phyloP scores from a whole-genome alignment of 306 rosid genomes.

The Parietaria judaica region DNA sequence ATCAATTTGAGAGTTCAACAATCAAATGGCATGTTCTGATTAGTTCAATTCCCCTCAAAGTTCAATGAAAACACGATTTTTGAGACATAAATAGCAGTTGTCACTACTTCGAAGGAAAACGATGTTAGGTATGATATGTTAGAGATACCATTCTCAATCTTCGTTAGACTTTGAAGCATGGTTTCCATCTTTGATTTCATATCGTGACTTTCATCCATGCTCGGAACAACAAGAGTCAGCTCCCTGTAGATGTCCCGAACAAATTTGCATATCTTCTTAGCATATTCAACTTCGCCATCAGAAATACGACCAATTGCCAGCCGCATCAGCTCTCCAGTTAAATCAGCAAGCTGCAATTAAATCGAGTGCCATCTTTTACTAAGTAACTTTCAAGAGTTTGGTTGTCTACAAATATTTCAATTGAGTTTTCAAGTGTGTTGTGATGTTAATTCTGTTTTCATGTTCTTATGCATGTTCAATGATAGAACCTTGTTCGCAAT shows the following conservation, averaged over 20 bases:
- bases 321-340: conserved; percentile 98
- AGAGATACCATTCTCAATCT: conserved; percentile 84
- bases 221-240: conserved; percentile 71
- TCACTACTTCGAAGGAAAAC: not conserved
- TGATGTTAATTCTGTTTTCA: too few relatives aligned
- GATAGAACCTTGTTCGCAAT: too few relatives aligned
- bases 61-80: too few relatives aligned
- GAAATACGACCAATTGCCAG: conserved; percentile 91
- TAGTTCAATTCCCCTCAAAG: too few relatives aligned
- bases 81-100: not conserved
- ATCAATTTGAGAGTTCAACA: too few relatives aligned
- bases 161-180: conserved; percentile 88
- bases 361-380: conserved; percentile 11
- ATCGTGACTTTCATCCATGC: conserved; percentile 73
- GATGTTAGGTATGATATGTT: not conserved
- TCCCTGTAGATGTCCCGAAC: conserved; percentile 86
- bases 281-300: conserved; percentile 82
- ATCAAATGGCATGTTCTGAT: too few relatives aligned
- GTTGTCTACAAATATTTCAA: not conserved
- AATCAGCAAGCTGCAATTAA: conserved; percentile 76
- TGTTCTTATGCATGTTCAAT: too few relatives aligned
- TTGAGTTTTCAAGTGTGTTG: not conserved
- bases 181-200: conserved; percentile 83
- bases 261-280: conserved; percentile 75
- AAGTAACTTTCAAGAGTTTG: not conserved